Percentiles rank a stretch among this genome's conserved stretches.
These are phyloP conservation scores for Carpinus viminea DNA, from an alignment of 306 rosid species.

Conservation along the genomic window DNA sequence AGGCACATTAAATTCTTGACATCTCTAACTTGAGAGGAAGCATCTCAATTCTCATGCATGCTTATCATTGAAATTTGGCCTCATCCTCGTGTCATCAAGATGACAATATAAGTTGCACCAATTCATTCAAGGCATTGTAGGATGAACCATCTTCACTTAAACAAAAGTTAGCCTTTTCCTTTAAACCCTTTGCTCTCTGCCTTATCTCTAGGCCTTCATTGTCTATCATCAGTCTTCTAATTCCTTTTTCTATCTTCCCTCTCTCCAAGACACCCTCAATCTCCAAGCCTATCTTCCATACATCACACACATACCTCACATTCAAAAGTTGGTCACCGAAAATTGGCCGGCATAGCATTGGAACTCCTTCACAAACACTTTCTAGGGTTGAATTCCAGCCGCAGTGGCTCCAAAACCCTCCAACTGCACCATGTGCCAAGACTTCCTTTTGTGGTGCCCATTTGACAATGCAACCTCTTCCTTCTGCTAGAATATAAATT, in stretches of 20 bases:
- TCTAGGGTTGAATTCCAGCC: neutral
- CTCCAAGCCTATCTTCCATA: conserved; percentile 1
- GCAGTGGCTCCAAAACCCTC: neutral
- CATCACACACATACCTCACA: neutral
- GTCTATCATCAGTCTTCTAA: neutral
- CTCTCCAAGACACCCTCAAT: conserved; percentile 4
- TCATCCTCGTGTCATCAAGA: neutral
- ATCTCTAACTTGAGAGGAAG: too few species aligned
- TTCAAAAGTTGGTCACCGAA: neutral
- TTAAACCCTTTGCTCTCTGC: neutral
- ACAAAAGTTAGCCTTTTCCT: neutral
- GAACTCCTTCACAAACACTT: conserved; percentile 1
- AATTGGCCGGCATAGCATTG: neutral
- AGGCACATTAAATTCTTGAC: too few species aligned
- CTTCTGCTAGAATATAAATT: neutral
- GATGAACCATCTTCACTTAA: neutral
- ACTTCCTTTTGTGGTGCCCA: neutral
- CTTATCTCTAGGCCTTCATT: neutral
- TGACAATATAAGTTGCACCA: neutral
- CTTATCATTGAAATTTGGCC: neutral
- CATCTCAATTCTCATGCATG: too few species aligned
- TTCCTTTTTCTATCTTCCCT: neutral
- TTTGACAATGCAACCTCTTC: conserved; percentile 9
- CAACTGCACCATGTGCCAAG: neutral
- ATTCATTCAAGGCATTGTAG: neutral